Conservation (phyloP, 2,329 filamentous ascomycete genomes). For the Myriosclerotinia duriaeana region DNA sequence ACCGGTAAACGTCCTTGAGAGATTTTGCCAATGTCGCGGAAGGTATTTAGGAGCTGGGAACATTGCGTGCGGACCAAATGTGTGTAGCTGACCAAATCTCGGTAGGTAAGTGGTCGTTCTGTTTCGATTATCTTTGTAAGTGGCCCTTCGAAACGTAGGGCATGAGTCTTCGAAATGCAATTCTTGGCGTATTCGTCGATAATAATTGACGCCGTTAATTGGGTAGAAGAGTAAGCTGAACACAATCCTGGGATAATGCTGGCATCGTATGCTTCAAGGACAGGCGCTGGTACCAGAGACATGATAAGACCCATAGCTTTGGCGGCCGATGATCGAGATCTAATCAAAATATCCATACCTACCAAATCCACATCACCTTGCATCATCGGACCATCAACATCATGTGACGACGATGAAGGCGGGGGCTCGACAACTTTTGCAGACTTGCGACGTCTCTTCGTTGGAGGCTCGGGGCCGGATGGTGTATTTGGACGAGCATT, state of each 20-base stretch:
- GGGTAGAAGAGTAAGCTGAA: constrained; percentile 79
- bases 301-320: constrained; percentile 84
- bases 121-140: constrained; percentile 76
- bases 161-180: constrained; percentile 49
- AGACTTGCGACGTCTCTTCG: constrained; percentile 75
- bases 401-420: constrained; percentile 70
- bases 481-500: constrained; percentile 44
- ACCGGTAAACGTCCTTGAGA: constrained; percentile 71
- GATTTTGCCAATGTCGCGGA: constrained; percentile 86
- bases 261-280: constrained; percentile 63
- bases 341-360: constrained; percentile 81
- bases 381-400: constrained; percentile 97
- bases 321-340: constrained; percentile 84
- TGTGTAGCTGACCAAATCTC: constrained; percentile 85
- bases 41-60: constrained; percentile 83
- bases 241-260: constrained; percentile 64
- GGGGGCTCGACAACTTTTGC: constrained; percentile 74
- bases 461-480: constrained; percentile 56
- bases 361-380: constrained; percentile 95
- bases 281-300: constrained; percentile 66
- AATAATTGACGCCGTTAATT: constrained; percentile 78
- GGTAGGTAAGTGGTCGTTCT: constrained; percentile 78
- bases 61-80: constrained; percentile 90
- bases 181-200: constrained; percentile 84
- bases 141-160: constrained; percentile 59